Percentiles rank a stretch among this genome's conserved stretches.
phyloP scores from a whole-genome alignment of 2,329 filamentous ascomycete species.

The Alternaria gaisen region DNA sequence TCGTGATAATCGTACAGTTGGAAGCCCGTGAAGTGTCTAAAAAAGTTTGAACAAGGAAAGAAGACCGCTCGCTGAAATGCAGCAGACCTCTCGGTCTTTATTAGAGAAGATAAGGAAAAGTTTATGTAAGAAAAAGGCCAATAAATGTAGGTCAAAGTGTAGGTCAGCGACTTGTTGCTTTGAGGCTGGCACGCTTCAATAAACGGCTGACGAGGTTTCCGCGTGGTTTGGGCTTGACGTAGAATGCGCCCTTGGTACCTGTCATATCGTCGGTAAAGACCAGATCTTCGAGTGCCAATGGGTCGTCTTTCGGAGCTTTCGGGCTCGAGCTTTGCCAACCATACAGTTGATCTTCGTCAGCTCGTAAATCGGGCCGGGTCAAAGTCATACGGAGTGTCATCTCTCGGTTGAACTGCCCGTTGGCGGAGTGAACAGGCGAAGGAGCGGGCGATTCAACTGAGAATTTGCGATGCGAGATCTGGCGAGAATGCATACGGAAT shows the following conservation, averaged over 20 bases:
- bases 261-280: constrained; percentile 59
- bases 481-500: constrained; percentile 44
- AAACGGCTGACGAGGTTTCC: constrained; percentile 48
- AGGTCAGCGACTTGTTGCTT: constrained; percentile 27
- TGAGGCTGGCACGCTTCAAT: constrained; percentile 50
- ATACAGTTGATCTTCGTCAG: constrained; percentile 75
- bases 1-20: constrained; percentile 17
- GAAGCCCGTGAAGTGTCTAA: not conserved
- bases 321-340: constrained; percentile 65
- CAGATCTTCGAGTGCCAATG: constrained; percentile 64
- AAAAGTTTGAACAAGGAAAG: constrained; percentile 8
- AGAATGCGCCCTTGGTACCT: constrained; percentile 57
- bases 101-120: not conserved
- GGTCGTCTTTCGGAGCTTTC: constrained; percentile 55
- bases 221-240: constrained; percentile 49
- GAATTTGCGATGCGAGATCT: constrained; percentile 43
- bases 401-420: constrained; percentile 67
- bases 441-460: constrained; percentile 43
- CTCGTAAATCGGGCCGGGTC: constrained; percentile 85
- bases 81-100: constrained; percentile 13
- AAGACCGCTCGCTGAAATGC: constrained; percentile 16
- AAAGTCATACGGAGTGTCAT: constrained; percentile 98
- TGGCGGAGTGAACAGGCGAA: constrained; percentile 32
- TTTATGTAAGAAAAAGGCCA: not conserved
- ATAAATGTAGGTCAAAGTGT: not conserved